A percentile compares a stretch with the other conserved stretches of the same genome.
Conservation (phyloP, 306 rosid genomes). For the Begonia loranthoides region DNA sequence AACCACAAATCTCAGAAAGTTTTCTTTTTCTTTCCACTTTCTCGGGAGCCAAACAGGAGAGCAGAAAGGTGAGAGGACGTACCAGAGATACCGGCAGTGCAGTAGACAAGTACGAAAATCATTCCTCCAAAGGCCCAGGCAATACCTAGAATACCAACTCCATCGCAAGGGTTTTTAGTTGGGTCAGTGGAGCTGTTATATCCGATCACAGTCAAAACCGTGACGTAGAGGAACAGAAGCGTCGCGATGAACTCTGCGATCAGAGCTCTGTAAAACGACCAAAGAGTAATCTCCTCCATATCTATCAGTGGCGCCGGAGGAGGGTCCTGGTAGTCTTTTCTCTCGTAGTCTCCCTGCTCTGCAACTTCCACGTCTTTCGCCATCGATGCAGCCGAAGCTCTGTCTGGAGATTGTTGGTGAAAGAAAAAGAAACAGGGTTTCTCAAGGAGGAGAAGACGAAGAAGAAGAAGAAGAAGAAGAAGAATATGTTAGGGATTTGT, state of each 20-base stretch:
- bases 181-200: conserved; percentile 31
- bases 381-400: conserved; percentile 16
- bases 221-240: conserved; percentile 76
- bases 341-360: conserved; percentile 39
- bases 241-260: conserved; percentile 92
- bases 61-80: neutral
- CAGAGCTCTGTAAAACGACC: conserved; percentile 79
- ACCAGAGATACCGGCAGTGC: conserved; percentile 99
- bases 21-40: neutral
- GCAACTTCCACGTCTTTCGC: conserved; percentile 57
- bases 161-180: conserved; percentile 13
- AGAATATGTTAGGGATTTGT: neutral
- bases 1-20: neutral
- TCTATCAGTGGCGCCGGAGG: conserved; percentile 73
- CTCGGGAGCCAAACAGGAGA: neutral
- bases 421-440: neutral
- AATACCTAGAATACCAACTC: conserved; percentile 78
- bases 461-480: neutral
- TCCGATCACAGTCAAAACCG: conserved; percentile 77
- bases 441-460: neutral
- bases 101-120: conserved; percentile 96
- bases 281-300: conserved; percentile 39
- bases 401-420: neutral
- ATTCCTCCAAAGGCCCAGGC: conserved; percentile 99
- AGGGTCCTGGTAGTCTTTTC: conserved; percentile 79